These are phyloP conservation scores for Tetraselmis striata DNA, from an alignment of 139 green algal genomes.

Conservation along the genomic window DNA sequence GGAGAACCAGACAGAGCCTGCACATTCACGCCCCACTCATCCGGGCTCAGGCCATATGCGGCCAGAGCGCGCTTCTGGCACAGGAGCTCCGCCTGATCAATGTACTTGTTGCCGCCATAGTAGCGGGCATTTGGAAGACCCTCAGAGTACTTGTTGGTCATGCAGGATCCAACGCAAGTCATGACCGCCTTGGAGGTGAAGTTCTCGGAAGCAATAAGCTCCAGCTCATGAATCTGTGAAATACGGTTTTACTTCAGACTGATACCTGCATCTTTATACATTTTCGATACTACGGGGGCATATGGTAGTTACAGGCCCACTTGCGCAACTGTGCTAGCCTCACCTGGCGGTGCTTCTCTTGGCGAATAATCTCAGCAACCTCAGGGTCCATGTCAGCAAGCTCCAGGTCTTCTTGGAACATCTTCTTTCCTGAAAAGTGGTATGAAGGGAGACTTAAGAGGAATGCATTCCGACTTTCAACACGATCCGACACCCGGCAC, in stretches of 20 bases:
- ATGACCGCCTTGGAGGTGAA: constrained; percentile 77
- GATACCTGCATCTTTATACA: no score
- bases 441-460: neutral
- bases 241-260: no score
- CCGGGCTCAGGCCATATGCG: constrained; percentile 67
- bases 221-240: constrained; percentile 78
- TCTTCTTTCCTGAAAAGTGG: neutral
- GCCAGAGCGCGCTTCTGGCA: constrained; percentile 85
- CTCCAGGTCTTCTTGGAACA: constrained; percentile 53
- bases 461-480: no score
- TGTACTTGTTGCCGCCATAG: constrained; percentile 98
- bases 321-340: neutral
- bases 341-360: constrained; percentile 81
- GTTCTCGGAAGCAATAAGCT: constrained; percentile 97
- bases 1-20: constrained; percentile 42
- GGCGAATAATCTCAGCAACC: constrained; percentile 64
- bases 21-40: constrained; percentile 95
- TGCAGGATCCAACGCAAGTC: constrained; percentile 70
- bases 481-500: no score
- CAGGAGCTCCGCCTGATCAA: constrained; percentile 87
- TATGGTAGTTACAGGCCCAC: neutral
- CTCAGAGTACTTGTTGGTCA: constrained; percentile 99
- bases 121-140: constrained; percentile 78
- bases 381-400: constrained; percentile 74
- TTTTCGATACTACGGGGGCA: neutral